Evolutionary conservation across 257 asterid species (phyloP).

Genomic region (Lithospermum erythrorhizon): DNA sequence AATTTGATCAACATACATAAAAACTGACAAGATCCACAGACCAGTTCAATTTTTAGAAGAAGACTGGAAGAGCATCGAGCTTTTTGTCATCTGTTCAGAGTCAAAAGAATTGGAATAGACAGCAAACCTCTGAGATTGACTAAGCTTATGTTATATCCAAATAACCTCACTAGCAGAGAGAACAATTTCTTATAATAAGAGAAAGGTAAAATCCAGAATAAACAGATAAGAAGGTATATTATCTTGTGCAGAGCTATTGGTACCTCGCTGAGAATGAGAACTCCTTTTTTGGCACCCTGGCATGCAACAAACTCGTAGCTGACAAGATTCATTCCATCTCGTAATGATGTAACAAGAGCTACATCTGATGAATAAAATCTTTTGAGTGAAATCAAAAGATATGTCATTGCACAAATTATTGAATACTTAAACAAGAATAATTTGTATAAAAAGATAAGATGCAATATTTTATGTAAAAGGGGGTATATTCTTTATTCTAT

Average conservation of each 20-base stretch:
- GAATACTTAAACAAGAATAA: no score
- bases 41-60: no score
- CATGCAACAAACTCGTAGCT: conserved; percentile 99
- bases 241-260: conserved; percentile 2
- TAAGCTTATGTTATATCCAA: conserved; percentile 1
- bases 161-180: not conserved
- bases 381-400: no score
- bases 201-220: not conserved
- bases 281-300: conserved; percentile 84
- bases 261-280: conserved; percentile 93
- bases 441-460: no score
- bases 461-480: no score
- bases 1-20: no score
- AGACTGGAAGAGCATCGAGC: no score
- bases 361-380: conserved; percentile 32
- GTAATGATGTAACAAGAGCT: conserved; percentile 89
- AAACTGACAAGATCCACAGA: no score
- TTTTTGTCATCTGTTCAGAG: no score
- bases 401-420: conserved; percentile 7
- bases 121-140: not conserved
- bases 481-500: no score
- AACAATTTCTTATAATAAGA: not conserved
- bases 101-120: no score
- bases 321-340: conserved; percentile 99
- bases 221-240: conserved; percentile 8